Percentiles rank a stretch among this genome's conserved stretches.
These are phyloP conservation scores for Cnidoscolus chayamansa DNA, from an alignment of 441 rosid genomes.

Conservation along the genomic window DNA sequence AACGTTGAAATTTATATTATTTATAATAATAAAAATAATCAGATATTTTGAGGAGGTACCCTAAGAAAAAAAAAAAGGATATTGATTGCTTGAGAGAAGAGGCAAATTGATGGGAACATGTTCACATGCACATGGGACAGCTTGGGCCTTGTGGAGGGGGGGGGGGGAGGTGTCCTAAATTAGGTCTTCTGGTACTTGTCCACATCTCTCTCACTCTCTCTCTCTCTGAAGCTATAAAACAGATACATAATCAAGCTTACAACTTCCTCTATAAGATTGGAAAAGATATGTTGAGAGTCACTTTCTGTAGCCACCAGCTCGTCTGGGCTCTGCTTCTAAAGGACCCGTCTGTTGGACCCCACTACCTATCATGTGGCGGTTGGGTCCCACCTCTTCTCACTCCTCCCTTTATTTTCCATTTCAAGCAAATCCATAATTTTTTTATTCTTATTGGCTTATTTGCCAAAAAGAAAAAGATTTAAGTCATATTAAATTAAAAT, in stretches of 20 bases:
- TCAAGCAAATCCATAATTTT: slow-evolving; percentile 7
- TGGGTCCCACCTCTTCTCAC: slow-evolving; percentile 15
- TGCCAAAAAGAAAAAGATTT: too few species aligned
- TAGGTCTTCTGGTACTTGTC: slow-evolving; percentile 41
- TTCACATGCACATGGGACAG: slow-evolving; percentile 49
- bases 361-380: slow-evolving; percentile 15
- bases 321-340: slow-evolving; percentile 20
- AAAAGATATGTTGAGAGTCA: slow-evolving; percentile 32
- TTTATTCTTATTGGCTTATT: too few species aligned
- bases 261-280: slow-evolving; percentile 17
- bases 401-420: not conserved
- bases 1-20: too few species aligned
- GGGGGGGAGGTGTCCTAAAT: slow-evolving; percentile 19
- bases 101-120: slow-evolving; percentile 30
- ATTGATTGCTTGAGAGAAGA: slow-evolving; percentile 19
- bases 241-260: too few species aligned
- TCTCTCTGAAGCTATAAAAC: not conserved
- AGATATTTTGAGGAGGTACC: too few species aligned
- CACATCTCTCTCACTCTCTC: slow-evolving; percentile 19
- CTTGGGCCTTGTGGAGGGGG: not conserved
- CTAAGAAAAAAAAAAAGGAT: not conserved
- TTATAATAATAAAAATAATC: too few species aligned
- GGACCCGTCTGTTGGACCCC: slow-evolving; percentile 37
- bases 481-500: too few species aligned
- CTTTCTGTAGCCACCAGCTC: slow-evolving; percentile 28